Percentiles rank a stretch among this genome's conserved stretches.
These are phyloP conservation scores for Aegilops speltoides DNA, from an alignment of 176 grass and related monocot genomes.

Conservation along the genomic window DNA sequence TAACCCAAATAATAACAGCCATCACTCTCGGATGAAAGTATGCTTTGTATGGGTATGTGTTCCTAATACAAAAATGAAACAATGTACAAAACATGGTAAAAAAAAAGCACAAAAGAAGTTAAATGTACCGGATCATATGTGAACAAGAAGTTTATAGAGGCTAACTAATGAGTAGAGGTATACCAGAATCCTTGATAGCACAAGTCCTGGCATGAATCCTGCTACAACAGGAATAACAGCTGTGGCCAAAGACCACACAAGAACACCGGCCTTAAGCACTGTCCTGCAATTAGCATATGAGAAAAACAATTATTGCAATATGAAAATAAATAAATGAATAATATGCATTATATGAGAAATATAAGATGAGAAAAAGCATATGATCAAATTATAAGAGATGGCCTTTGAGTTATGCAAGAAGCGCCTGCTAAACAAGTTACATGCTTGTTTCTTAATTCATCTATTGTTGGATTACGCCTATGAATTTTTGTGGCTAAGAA, in stretches of 20 bases:
- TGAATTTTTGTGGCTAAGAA: background rate
- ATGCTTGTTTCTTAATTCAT: slow-evolving; percentile 6
- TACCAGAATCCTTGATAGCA: slow-evolving; percentile 94
- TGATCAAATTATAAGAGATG: background rate
- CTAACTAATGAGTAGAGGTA: slow-evolving; percentile 27
- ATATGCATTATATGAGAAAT: background rate
- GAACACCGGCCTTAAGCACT: slow-evolving; percentile 81
- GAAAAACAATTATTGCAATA: background rate
- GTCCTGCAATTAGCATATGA: slow-evolving; percentile 61
- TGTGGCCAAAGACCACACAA: slow-evolving; percentile 85
- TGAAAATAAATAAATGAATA: background rate
- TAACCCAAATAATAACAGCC: background rate
- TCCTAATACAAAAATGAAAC: slow-evolving; percentile 1
- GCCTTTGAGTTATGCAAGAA: slow-evolving; percentile 7
- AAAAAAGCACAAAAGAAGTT: background rate
- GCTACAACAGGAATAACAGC: slow-evolving; percentile 66
- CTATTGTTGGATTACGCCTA: background rate
- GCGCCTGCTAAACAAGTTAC: background rate
- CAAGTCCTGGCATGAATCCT: slow-evolving; percentile 91
- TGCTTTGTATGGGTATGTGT: background rate
- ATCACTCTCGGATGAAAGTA: background rate
- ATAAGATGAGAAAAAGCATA: slow-evolving; percentile 1
- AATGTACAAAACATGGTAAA: background rate
- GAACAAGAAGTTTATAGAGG: slow-evolving; percentile 15
- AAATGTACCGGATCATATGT: background rate